phyloP scores from a whole-genome alignment of 768 basidiomycete species.

The Inosperma sp. region DNA sequence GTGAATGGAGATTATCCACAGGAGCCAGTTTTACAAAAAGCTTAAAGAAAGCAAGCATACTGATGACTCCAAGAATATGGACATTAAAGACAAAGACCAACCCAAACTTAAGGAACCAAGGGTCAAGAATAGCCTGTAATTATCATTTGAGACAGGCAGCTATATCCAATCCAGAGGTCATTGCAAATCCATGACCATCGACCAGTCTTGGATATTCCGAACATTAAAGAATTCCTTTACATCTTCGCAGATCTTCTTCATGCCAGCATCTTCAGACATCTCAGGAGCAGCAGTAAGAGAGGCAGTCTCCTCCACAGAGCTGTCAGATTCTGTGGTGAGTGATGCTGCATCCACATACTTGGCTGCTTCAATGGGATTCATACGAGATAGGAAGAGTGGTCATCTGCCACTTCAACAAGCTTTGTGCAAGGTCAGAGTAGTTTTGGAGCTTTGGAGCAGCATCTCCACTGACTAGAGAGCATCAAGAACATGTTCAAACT shows the following conservation, averaged over 20 bases:
- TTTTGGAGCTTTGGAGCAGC: conserved; percentile 47
- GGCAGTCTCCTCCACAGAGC: conserved; percentile 42
- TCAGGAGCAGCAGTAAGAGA: conserved; percentile 35
- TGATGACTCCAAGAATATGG: no score
- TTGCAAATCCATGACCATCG: no score
- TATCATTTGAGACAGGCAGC: no score
- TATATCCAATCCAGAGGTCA: no score
- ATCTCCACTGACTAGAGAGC: conserved; percentile 54
- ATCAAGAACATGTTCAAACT: conserved; percentile 85
- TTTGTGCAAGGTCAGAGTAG: not conserved
- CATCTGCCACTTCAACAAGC: conserved; percentile 42
- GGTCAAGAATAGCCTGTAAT: no score
- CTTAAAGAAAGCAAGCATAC: no score
- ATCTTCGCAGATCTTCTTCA: conserved; percentile 76
- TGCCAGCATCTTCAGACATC: conserved; percentile 64
- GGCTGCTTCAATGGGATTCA: conserved; percentile 46
- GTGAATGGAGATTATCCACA: no score
- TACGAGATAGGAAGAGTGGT: conserved; percentile 73
- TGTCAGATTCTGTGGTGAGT: conserved; percentile 46
- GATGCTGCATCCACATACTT: conserved; percentile 43
- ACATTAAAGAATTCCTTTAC: conserved; percentile 83
- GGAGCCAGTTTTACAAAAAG: no score
- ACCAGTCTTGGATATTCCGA: conserved; percentile 81
- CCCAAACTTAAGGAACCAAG: no score
- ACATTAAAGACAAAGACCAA: no score